Evolutionary conservation across 1,284 basidiomycete genomes (phyloP), one percentile per base, ranked within the genome.

Genomic region (Xerocomus nothofagi): DNA sequence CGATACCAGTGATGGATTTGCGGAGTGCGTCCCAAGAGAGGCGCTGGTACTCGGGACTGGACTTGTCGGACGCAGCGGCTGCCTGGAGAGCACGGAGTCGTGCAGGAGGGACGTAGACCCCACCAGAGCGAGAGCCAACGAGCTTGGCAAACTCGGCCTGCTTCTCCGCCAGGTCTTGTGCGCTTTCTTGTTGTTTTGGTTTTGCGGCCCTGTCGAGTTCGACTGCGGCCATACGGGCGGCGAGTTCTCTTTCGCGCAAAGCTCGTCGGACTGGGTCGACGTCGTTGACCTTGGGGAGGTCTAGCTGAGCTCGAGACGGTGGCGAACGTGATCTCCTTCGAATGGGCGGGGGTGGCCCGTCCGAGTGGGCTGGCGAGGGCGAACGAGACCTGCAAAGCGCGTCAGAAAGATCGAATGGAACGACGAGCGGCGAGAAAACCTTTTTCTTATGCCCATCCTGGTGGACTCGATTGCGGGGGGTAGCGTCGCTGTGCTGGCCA

Each of bases 1-100:
- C 96, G 60, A 99, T 88, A 91, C 97, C 97, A 23, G 97, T 99
- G 65, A 99, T 92, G 50, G 89, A 93, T 74, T 99, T 99, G 66
- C 95, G 86, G 53, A 99, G 76, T 2, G 97, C 96, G 66, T 99
- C 97, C 97, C 96, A 99, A 23, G 91, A 92, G 59, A 99, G 75
- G 17, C 96, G 81, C 72, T 99, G 97, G 69, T 91, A 98, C 73
- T 98, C 95, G n/a, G 88, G 66, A 57, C 91, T 91, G 44, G 79
- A 77, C 70, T 96, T 94, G 77, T 98, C 93, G 53, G 82, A 77
- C 11, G 81, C 73, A 12, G 88, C 92, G 10, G 88, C 92, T 42
- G 93, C 91, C 70, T 97, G 93, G 70, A 99, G 78, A 1, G 95
- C 95, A 44, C 92, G 83, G 39, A 99, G 75, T 26, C 91, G 84